Evolutionary conservation across 2,329 filamentous ascomycete species (phyloP).

Genomic region (Fusarium poae): DNA sequence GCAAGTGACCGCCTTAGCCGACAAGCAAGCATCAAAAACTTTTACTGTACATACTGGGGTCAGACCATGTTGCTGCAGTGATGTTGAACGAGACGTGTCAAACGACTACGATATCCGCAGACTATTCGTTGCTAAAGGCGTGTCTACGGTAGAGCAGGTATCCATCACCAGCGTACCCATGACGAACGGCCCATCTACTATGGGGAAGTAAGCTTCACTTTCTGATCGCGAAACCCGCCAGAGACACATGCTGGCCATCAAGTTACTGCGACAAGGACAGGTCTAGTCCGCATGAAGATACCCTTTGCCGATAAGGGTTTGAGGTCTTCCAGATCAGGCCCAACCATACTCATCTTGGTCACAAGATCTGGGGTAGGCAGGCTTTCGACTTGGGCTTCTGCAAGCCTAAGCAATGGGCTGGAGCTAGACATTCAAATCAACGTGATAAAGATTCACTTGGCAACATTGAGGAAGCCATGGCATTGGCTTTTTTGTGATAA

Average conservation of each 20-base stretch:
- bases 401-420: constrained; percentile 26
- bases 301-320: constrained; percentile 20
- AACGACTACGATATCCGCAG: constrained; percentile 19
- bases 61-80: constrained; percentile 46
- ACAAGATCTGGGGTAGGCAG: constrained; percentile 37
- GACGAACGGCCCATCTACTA: constrained; percentile 31
- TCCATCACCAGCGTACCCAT: constrained; percentile 29
- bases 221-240: constrained; percentile 27
- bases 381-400: constrained; percentile 26
- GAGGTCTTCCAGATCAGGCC: constrained; percentile 32
- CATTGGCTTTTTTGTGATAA: neutral
- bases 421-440: constrained; percentile 28
- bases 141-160: constrained; percentile 29
- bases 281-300: constrained; percentile 31
- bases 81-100: constrained; percentile 27
- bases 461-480: neutral
- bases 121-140: constrained; percentile 34
- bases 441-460: constrained; percentile 18
- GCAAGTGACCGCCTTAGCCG: constrained; percentile 37
- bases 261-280: constrained; percentile 16
- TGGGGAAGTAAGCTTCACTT: constrained; percentile 18
- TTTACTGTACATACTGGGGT: constrained; percentile 22
- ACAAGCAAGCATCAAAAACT: constrained; percentile 20
- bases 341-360: constrained; percentile 23
- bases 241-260: constrained; percentile 21